Evolutionary conservation across 2,329 filamentous ascomycete genomes (phyloP).

Genomic region (Stagonosporopsis cucurbitacearum): DNA sequence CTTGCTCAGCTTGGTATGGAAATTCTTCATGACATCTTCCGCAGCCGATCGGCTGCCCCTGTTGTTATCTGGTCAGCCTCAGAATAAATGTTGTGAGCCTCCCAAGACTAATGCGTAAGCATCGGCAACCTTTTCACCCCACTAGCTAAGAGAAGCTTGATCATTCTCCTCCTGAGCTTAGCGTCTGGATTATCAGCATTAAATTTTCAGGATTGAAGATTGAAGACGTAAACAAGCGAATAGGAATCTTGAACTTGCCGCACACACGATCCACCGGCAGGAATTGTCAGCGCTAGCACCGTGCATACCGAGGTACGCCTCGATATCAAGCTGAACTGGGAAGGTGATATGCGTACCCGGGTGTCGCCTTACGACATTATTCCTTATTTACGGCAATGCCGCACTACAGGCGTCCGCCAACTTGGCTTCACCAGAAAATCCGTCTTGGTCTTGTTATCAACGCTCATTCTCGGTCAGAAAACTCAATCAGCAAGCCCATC

Average conservation of each 20-base stretch:
- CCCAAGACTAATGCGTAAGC: not conserved
- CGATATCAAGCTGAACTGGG: conserved; percentile 1
- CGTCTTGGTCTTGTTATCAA: too few relatives aligned
- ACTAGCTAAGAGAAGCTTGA: conserved; percentile 2
- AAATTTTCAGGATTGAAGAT: not conserved
- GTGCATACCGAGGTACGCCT: not conserved
- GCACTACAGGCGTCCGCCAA: not conserved
- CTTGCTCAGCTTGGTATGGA: too few relatives aligned
- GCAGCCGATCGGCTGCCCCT: too few relatives aligned
- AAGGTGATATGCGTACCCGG: conserved; percentile 2
- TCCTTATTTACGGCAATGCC: not conserved
- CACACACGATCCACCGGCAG: not conserved
- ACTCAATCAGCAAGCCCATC: not conserved
- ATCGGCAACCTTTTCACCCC: not conserved
- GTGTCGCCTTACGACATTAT: not conserved
- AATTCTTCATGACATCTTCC: too few relatives aligned
- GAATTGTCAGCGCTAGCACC: conserved; percentile 1
- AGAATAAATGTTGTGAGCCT: not conserved
- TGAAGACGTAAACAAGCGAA: not conserved
- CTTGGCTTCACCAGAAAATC: not conserved
- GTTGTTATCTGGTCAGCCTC: too few relatives aligned
- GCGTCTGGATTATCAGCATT: not conserved
- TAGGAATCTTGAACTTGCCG: not conserved
- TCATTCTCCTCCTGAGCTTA: not conserved
- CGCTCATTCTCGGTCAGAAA: too few relatives aligned